Percentiles rank a stretch among this genome's conserved stretches.
These are phyloP conservation scores for Pythium utonaiense DNA, from an alignment of 352 stramenopile species.

Conservation along the genomic window DNA sequence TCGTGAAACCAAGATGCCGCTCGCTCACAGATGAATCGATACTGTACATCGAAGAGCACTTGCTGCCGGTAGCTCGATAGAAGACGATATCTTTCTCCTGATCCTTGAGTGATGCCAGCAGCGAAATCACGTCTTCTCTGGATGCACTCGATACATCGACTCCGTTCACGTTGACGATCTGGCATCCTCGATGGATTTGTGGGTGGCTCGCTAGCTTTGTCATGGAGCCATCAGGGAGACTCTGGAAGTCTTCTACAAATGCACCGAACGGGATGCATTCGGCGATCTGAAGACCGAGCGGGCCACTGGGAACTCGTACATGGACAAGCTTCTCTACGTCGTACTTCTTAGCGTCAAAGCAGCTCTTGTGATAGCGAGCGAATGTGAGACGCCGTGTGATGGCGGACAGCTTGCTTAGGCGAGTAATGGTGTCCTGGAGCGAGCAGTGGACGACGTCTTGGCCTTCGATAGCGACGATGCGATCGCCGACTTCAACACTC, in stretches of 20 bases:
- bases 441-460: constrained; percentile 41
- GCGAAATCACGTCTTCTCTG: constrained; percentile 34
- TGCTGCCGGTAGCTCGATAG: constrained; percentile 31
- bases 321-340: constrained; percentile 58
- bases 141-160: constrained; percentile 34
- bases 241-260: constrained; percentile 49
- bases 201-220: constrained; percentile 33
- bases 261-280: constrained; percentile 37
- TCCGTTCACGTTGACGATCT: constrained; percentile 55
- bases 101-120: constrained; percentile 35
- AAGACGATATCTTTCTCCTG: constrained; percentile 54
- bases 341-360: constrained; percentile 27
- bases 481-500: constrained; percentile 40
- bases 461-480: constrained; percentile 47
- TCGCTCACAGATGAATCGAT: constrained; percentile 23
- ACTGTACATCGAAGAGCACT: constrained; percentile 29
- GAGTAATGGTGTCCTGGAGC: constrained; percentile 38
- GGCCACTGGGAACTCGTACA: constrained; percentile 34
- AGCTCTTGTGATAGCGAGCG: constrained; percentile 37
- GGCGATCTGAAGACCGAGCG: constrained; percentile 45
- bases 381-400: constrained; percentile 46
- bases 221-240: constrained; percentile 31
- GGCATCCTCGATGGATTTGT: constrained; percentile 46
- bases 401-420: constrained; percentile 37
- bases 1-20: constrained; percentile 25